These are phyloP conservation scores for Rhodotorula sp. DNA, from an alignment of 1,284 basidiomycete species.

Conservation along the genomic window DNA sequence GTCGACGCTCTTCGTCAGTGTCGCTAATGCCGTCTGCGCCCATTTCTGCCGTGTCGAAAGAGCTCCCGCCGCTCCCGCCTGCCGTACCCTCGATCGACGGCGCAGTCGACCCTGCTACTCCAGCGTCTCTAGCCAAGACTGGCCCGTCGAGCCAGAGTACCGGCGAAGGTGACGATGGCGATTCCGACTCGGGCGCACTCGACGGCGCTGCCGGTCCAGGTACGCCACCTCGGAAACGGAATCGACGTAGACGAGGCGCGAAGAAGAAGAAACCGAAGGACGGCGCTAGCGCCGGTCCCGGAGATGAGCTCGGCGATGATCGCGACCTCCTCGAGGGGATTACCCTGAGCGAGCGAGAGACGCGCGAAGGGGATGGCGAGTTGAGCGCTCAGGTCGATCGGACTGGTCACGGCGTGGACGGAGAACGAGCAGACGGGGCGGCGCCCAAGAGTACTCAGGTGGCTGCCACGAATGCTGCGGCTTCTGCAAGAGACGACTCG, in stretches of 20 bases:
- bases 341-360: constrained; percentile 15
- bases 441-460: background rate
- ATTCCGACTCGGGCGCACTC: background rate
- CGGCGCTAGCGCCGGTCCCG: constrained; percentile 7
- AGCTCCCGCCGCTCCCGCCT: constrained; percentile 32
- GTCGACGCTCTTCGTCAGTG: constrained; percentile 18
- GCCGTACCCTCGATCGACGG: background rate
- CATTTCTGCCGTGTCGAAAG: constrained; percentile 16
- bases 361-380: constrained; percentile 6
- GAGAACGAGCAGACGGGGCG: constrained; percentile 21
- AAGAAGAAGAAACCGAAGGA: constrained; percentile 30
- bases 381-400: constrained; percentile 54
- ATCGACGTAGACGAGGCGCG: constrained; percentile 21
- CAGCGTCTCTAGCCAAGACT: background rate
- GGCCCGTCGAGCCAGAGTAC: background rate
- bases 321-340: constrained; percentile 16
- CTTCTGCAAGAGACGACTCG: background rate
- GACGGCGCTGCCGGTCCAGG: background rate
- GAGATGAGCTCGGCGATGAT: constrained; percentile 22
- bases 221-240: constrained; percentile 18
- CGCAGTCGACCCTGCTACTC: background rate
- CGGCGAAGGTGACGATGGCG: constrained; percentile 20
- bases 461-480: background rate
- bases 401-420: constrained; percentile 51
- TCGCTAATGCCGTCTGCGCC: constrained; percentile 6